Percentiles rank a stretch among this genome's conserved stretches.
phyloP scores from a whole-genome alignment of 2,329 filamentous ascomycete species.

The Ophiostoma ulmi region DNA sequence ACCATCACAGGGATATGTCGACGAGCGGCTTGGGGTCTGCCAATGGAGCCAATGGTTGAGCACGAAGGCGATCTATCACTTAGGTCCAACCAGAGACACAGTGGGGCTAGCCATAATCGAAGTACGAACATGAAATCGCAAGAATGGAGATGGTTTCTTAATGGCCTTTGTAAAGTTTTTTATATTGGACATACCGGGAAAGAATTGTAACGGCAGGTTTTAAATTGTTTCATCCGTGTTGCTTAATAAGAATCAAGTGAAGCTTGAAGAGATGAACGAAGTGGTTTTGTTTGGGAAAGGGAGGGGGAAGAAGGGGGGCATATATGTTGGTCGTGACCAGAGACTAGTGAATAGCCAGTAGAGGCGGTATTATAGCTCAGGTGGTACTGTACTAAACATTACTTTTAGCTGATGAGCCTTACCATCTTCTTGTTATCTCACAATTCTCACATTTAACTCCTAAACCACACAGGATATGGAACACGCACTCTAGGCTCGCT shows the following conservation, averaged over 20 bases:
- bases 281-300: not conserved
- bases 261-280: not conserved
- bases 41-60: constrained; percentile 21
- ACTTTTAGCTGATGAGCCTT: no score
- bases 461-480: no score
- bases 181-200: not conserved
- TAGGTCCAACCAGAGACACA: not conserved
- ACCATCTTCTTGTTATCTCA: not conserved
- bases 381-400: no score
- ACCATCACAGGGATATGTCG: constrained; percentile 17
- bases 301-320: not conserved
- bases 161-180: no score
- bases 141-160: not conserved
- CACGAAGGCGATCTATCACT: constrained; percentile 11
- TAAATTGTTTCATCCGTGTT: not conserved
- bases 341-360: not conserved
- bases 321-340: no score
- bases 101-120: not conserved
- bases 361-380: not conserved
- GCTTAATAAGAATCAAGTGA: not conserved
- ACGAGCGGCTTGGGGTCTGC: not conserved
- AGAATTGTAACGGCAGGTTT: not conserved
- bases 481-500: no score
- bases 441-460: not conserved
- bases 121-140: not conserved